Conservation (phyloP, 202 grass and related monocot genomes). For the Setaria viridis region DNA sequence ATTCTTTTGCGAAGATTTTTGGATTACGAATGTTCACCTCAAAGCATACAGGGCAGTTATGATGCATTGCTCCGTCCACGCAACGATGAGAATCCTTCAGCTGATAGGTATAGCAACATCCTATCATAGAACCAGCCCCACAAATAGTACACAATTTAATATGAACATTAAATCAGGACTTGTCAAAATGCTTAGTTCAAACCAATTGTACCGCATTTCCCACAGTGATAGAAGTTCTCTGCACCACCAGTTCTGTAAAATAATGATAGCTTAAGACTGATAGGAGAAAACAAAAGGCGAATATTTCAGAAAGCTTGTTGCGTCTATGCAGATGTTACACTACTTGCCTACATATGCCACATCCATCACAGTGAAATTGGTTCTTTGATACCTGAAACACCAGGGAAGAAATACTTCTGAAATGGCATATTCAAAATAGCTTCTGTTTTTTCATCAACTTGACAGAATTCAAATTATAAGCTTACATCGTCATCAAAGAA, state of each 20-base stretch:
- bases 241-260: conserved; percentile 55
- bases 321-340: not conserved
- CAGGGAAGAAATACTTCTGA: not conserved
- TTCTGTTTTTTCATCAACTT: not conserved
- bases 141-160: not conserved
- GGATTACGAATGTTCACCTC: conserved; percentile 48
- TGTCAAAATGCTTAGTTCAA: not conserved
- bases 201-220: conserved; percentile 51
- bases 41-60: conserved; percentile 83
- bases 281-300: not conserved
- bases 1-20: not conserved
- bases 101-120: conserved; percentile 61
- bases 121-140: conserved; percentile 38
- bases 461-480: not conserved
- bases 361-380: conserved; percentile 77
- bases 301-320: not conserved
- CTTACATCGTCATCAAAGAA: conserved; percentile 89
- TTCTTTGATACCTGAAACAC: conserved; percentile 63
- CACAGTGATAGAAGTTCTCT: conserved; percentile 74
- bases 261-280: not conserved
- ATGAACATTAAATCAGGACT: not conserved
- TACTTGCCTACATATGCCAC: conserved; percentile 79
- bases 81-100: conserved; percentile 73
- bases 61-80: conserved; percentile 79
- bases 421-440: not conserved